Evolutionary conservation across 2,329 filamentous ascomycete genomes (phyloP).

Genomic region (Pyrenochaeta sp.): DNA sequence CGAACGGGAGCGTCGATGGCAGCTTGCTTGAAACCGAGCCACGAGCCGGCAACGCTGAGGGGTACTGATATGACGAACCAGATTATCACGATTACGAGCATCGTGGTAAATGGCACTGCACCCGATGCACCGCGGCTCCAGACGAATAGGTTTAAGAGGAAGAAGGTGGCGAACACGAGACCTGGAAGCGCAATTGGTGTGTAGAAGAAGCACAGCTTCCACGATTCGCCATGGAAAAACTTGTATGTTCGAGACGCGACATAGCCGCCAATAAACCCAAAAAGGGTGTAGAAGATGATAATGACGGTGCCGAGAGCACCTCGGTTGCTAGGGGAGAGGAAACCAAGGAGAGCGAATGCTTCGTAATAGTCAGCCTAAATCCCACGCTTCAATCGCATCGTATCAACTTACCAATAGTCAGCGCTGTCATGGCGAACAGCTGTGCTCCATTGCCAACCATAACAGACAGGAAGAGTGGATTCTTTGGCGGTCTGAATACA

Average conservation of each 20-base stretch:
- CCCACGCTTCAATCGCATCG: background rate
- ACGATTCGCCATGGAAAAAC: conserved; percentile 86
- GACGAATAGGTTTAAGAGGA: conserved; percentile 93
- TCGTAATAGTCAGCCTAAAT: conserved; percentile 16
- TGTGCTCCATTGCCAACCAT: conserved; percentile 93
- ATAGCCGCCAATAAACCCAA: conserved; percentile 93
- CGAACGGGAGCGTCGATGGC: conserved; percentile 81
- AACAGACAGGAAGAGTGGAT: conserved; percentile 83
- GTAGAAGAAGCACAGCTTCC: conserved; percentile 91
- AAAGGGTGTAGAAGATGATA: conserved; percentile 89
- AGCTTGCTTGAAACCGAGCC: conserved; percentile 82
- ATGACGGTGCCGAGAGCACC: conserved; percentile 93
- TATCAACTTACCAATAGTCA: conserved; percentile 72
- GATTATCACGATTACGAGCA: conserved; percentile 90
- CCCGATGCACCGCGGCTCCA: conserved; percentile 93
- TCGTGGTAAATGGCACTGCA: conserved; percentile 94
- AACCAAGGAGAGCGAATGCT: conserved; percentile 88
- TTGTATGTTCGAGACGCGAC: conserved; percentile 92
- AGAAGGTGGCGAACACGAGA: conserved; percentile 86
- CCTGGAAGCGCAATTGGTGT: conserved; percentile 87
- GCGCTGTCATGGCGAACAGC: conserved; percentile 95
- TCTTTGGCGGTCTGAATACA: conserved; percentile 87
- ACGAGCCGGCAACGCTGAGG: conserved; percentile 86
- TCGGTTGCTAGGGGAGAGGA: conserved; percentile 93
- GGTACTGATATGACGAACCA: conserved; percentile 98